A percentile compares a stretch with the other conserved stretches of the same genome.
Conservation (phyloP, 106 monocot genomes). For the Posidonia australis region DNA sequence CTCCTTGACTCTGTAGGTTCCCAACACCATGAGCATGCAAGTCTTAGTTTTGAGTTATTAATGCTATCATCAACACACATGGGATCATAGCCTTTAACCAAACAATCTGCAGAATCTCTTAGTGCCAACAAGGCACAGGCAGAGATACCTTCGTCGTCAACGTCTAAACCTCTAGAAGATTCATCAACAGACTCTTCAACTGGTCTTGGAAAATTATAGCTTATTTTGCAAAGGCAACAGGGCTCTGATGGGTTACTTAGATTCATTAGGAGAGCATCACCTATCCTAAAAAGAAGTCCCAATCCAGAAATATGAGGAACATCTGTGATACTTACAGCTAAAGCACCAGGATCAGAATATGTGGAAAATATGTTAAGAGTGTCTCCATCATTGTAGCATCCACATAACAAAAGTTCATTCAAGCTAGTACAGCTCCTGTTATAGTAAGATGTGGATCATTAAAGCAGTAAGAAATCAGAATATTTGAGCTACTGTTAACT, state of each 20-base stretch:
- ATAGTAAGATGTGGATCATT: background rate
- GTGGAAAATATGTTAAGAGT: slow-evolving; percentile 31
- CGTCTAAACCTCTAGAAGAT: slow-evolving; percentile 37
- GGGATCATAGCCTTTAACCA: slow-evolving; percentile 50
- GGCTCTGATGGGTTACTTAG: slow-evolving; percentile 52
- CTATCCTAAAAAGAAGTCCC: slow-evolving; percentile 73
- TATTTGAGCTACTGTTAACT: background rate
- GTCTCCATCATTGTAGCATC: slow-evolving; percentile 24
- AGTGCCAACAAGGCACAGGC: slow-evolving; percentile 81
- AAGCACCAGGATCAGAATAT: slow-evolving; percentile 49
- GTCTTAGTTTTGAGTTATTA: slow-evolving; percentile 23
- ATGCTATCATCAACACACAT: slow-evolving; percentile 60
- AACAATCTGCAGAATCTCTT: slow-evolving; percentile 41
- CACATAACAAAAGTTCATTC: slow-evolving; percentile 80
- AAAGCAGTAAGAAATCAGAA: background rate
- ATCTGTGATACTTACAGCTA: slow-evolving; percentile 47
- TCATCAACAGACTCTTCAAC: slow-evolving; percentile 61
- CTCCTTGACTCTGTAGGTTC: slow-evolving; percentile 36
- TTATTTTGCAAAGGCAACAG: slow-evolving; percentile 46
- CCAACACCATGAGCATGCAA: slow-evolving; percentile 73
- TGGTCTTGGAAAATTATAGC: slow-evolving; percentile 23
- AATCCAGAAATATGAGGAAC: slow-evolving; percentile 82
- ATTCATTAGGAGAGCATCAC: slow-evolving; percentile 75
- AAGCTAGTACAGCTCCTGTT: slow-evolving; percentile 40
- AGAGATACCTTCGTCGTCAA: slow-evolving; percentile 80